Base-by-base conservation (phyloP, 257 asterid species). In the Buddleja alternifolia region DNA sequence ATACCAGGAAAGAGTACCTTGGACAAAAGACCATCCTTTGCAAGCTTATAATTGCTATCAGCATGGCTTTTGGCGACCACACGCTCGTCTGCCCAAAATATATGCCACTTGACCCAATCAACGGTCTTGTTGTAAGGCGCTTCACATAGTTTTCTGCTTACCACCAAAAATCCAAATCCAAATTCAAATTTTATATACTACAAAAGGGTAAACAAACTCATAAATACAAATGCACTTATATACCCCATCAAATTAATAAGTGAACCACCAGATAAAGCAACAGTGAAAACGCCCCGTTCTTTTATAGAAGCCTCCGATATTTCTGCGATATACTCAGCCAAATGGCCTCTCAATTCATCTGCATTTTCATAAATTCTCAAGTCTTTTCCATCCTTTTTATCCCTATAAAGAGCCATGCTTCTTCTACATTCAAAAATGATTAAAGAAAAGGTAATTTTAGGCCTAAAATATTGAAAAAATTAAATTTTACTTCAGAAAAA, bases 191-290 rank as follows among this genome's bases (percentile, higher is more conserved):
- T 32, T 37, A 44, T 37, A 44, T 32, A 23, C 23, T 8, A 46
- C 44, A 51, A 23, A 73, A 46, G 24, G 25, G 36, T 14, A 61
- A n/a, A 37, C 16, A 42, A 46, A 41, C 17, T 21, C 10, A 57
- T n/a, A n/a, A 29, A 64, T 17, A 63, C 6, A 41, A 70, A 53
- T 60, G 51, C 71, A 51, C 71, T 41, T 70, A 45, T 60, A 54
- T 81, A 88, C 97, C 97, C 71, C 77, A 93, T 79, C 81, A 93
- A 81, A 73, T 82, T 62, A 66, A 93, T 78, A 73, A 93, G 95
- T 20, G 96, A 90, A 63, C 96, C 96, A 77, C 99, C 99, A 3
- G 99, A 93, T 70, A 93, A 81, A 51, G 97, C 99, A 69, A 93
- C 60, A 70, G 96, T 73, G 19, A 93, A 93, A 41, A 66, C 86